Evolutionary conservation across 345 rosid genomes (phyloP).

Genomic region (Combretum micranthum): DNA sequence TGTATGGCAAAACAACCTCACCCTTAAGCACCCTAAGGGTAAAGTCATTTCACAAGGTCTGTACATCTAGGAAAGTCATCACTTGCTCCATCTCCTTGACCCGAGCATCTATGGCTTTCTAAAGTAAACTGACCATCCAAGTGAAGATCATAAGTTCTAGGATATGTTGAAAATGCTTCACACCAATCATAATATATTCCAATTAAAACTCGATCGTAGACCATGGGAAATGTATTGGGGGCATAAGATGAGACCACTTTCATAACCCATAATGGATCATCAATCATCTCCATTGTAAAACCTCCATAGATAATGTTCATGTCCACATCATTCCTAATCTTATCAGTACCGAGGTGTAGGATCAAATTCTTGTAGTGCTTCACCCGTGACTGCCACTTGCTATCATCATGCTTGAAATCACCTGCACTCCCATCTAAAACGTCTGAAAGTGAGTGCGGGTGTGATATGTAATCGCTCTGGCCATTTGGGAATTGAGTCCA

Average conservation of each 20-base stretch:
- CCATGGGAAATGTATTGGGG: slow-evolving; percentile 69
- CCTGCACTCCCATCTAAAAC: slow-evolving; percentile 57
- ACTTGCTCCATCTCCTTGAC: too few relatives aligned
- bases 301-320: slow-evolving; percentile 96
- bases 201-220: slow-evolving; percentile 85
- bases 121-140: slow-evolving; percentile 80
- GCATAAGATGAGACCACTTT: slow-evolving; percentile 89
- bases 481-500: slow-evolving; percentile 71
- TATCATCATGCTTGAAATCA: slow-evolving; percentile 62
- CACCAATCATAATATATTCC: slow-evolving; percentile 98
- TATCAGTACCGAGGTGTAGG: slow-evolving; percentile 66
- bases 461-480: slow-evolving; percentile 67
- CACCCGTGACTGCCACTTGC: slow-evolving; percentile 73
- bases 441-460: slow-evolving; percentile 68
- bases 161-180: slow-evolving; percentile 95
- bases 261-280: slow-evolving; percentile 92
- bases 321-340: slow-evolving; percentile 93
- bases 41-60: too few relatives aligned
- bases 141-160: slow-evolving; percentile 93
- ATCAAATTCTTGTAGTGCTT: slow-evolving; percentile 88
- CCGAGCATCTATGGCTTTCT: slow-evolving; percentile 94
- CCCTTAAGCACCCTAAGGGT: too few relatives aligned
- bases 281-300: slow-evolving; percentile 68
- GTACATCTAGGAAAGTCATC: too few relatives aligned
- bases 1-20: too few relatives aligned